Base-by-base conservation (phyloP, 768 basidiomycete genomes). In the Tricholoma sp. region DNA sequence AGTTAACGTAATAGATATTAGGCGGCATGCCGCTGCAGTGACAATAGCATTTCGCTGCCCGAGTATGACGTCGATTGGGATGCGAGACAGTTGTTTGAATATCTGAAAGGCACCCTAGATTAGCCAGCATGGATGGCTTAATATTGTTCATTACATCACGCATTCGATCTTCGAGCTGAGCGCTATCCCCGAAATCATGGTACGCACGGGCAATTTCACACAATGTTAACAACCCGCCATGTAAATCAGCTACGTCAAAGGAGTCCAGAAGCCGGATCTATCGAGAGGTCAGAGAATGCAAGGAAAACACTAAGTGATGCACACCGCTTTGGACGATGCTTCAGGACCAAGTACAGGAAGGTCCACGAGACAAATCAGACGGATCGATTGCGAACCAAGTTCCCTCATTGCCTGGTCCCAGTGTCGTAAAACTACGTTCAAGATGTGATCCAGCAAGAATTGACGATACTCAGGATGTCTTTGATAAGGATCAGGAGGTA, bases 361-460 rank as follows among this genome's bases (percentile, higher is more conserved):
- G 66, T 91, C 84, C 31, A 82, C 67, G 50, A 81, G 72, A 63
- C 88, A 89, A 52, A 97, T 80, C 12, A 74, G 72, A 45, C 84
- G 77, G 56, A 97, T 72, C 10, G 94, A 88, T 63, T 86, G 79
- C 7, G 94, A 84, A 21, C 86, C 91, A 10, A 93, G 73, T 55
- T 82, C 78, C 55, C 95, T 80, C 83, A 98, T 88, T 22, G 79
- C 70, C 3, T 80, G 69, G 66, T 98, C 95, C 95, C 95, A 98
- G 70, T 98, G 96, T 53, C 89, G 79, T 54, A 96, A 65, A 0
- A 88, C 86, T 45, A 88, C 84, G 59, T 82, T 74, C 37, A 91
- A 68, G 41, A 97, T 67, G 67, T 96, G 91, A 53, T 86, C 77
- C 49, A 94, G 70, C 54, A 98, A 74, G 59, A 73, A 79, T 1